A percentile compares a stretch with the other conserved stretches of the same genome.
Conservation (phyloP, 768 basidiomycete species). For the Lactifluus hygrophoroides region DNA sequence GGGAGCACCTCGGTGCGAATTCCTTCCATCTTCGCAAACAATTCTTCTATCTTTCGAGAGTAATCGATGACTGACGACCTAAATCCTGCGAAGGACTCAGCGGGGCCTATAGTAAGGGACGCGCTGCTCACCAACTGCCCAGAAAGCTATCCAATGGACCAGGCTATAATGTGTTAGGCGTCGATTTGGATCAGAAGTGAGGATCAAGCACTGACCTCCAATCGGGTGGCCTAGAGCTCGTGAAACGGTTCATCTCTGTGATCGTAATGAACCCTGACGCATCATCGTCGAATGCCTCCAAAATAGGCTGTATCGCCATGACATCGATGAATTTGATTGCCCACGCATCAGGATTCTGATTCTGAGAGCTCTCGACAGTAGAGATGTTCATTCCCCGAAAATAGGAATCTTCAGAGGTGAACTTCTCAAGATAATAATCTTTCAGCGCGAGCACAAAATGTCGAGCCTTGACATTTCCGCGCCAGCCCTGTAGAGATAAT, state of each 20-base stretch:
- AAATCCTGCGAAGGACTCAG: conserved; percentile 2
- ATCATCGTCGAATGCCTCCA: conserved; percentile 31
- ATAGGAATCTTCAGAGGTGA: not conserved
- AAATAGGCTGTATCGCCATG: conserved; percentile 21
- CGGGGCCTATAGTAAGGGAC: not conserved
- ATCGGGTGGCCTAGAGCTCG: conserved; percentile 20
- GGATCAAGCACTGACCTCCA: conserved; percentile 27
- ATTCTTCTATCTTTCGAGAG: conserved; percentile 5
- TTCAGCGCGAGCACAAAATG: conserved; percentile 24
- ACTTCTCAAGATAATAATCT: conserved; percentile 27
- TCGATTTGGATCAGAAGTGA: not conserved
- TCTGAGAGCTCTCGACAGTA: not conserved
- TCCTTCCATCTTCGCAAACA: conserved; percentile 16
- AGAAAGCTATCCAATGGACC: conserved; percentile 29
- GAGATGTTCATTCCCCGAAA: not conserved
- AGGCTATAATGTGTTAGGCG: conserved; percentile 14
- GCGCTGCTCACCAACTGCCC: conserved; percentile 22
- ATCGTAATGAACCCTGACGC: conserved; percentile 29
- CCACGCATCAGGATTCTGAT: conserved; percentile 24
- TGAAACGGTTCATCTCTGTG: conserved; percentile 29
- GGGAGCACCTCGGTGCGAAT: conserved; percentile 1
- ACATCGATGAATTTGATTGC: conserved; percentile 24
- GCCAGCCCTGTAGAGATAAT: conserved; percentile 12
- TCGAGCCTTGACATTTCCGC: conserved; percentile 15
- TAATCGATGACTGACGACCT: conserved; percentile 11